These are phyloP conservation scores for Sarocladiaceae sp. DNA, from an alignment of 2,329 filamentous ascomycete species.

Conservation along the genomic window DNA sequence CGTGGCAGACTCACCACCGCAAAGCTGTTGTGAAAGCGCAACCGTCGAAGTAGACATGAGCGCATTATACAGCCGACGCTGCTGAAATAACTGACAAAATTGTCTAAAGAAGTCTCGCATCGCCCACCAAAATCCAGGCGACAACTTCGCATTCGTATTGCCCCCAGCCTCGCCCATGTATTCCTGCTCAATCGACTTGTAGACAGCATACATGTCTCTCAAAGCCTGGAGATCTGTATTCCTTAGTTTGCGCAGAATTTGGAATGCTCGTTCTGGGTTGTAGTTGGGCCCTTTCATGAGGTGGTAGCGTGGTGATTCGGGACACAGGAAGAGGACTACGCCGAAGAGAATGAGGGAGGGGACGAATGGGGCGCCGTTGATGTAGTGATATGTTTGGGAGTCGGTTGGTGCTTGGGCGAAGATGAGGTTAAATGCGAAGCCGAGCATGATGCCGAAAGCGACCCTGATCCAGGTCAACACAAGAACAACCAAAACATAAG, in stretches of 20 bases:
- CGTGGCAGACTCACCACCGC: conserved; percentile 15
- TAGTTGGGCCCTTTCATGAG: conserved; percentile 34
- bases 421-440: conserved; percentile 31
- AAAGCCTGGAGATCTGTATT: conserved; percentile 38
- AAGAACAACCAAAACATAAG: no score
- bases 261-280: conserved; percentile 31
- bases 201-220: conserved; percentile 35
- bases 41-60: conserved; percentile 26
- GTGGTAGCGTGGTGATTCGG: conserved; percentile 38
- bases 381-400: conserved; percentile 22
- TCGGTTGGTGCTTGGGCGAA: conserved; percentile 22
- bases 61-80: conserved; percentile 26
- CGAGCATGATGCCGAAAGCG: conserved; percentile 31
- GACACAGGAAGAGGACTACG: conserved; percentile 30
- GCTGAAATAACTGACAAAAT: conserved; percentile 23
- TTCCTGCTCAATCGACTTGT: conserved; percentile 28
- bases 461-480: conserved; percentile 19
- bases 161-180: conserved; percentile 18
- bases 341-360: conserved; percentile 30
- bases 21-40: conserved; percentile 28
- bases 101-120: conserved; percentile 23
- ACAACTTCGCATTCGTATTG: conserved; percentile 17
- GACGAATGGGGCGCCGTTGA: conserved; percentile 34
- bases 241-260: conserved; percentile 28
- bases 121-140: conserved; percentile 23